Conservation (phyloP, 192 early-diverging fungal genomes). For the Ambispora gerdemannii region DNA sequence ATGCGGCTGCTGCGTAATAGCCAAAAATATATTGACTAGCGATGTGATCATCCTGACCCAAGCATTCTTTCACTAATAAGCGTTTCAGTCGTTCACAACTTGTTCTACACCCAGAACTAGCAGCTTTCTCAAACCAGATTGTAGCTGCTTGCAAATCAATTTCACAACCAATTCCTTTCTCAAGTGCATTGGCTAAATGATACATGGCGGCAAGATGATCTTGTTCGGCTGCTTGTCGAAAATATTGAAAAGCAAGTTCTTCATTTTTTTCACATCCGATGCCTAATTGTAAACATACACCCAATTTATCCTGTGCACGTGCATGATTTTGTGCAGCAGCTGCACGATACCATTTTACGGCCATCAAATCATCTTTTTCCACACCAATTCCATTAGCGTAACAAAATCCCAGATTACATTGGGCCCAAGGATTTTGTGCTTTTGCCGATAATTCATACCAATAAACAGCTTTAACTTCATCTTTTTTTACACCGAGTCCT, state of each 20-base stretch:
- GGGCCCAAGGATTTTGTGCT: constrained; percentile 69
- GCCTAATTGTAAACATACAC: constrained; percentile 60
- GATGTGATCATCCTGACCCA: constrained; percentile 50
- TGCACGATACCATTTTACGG: constrained; percentile 65
- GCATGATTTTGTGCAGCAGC: constrained; percentile 63
- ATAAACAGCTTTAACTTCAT: constrained; percentile 50
- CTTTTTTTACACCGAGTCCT: constrained; percentile 58
- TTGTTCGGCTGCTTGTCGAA: constrained; percentile 50
- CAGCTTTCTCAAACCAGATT: constrained; percentile 44
- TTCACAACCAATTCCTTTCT: constrained; percentile 45
- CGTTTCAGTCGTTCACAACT: constrained; percentile 49
- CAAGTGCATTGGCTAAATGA: constrained; percentile 47
- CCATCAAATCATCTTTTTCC: constrained; percentile 51
- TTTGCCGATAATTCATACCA: constrained; percentile 59
- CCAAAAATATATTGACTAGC: constrained; percentile 36
- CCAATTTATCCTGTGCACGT: constrained; percentile 68
- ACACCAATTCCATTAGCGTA: constrained; percentile 70
- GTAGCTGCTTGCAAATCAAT: constrained; percentile 39
- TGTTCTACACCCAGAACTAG: constrained; percentile 48
- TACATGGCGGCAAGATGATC: constrained; percentile 50
- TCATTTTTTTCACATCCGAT: constrained; percentile 49
- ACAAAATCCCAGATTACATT: no score
- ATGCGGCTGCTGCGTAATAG: constrained; percentile 51
- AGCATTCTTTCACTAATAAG: constrained; percentile 48
- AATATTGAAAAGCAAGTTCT: constrained; percentile 47